Base-by-base conservation (phyloP, 1,284 basidiomycete genomes). In the Filobasidium uniguttulatum region DNA sequence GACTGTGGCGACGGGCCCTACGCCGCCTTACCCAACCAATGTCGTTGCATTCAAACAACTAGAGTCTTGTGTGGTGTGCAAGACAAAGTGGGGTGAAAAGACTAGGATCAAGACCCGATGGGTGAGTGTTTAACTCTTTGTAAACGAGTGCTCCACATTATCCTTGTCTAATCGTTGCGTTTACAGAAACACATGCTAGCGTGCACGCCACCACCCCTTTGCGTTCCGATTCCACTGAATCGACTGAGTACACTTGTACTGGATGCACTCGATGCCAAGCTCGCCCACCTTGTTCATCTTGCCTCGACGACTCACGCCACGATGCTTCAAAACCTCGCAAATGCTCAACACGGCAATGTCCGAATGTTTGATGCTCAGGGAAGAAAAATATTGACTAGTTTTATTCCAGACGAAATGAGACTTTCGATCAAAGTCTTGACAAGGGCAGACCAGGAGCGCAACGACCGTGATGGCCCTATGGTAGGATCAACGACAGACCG, bases 51-150 rank as follows among this genome's bases (percentile, higher is more conserved):
- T 55, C 29, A 55, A 48, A 26, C 43, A 52, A 22, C 23, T 55
- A 20, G 44, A 49, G 5, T 46, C 19, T n/a, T 55, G 54, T 46
- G 47, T 52, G 8, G 50, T 55, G 10, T 55, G 54, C 30, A 47
- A 34, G 19, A 46, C 23, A 23, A 38, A 35, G 25, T 55, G 50
- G 50, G 40, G 36, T 7, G 10, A 26, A 19, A 36, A 50, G 29
- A 45, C 46, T 43, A 49, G 44, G 30, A 31, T 48, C 7, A 55
- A 55, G 44, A 55, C 54, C 23, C 48, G 48, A 52, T 55, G 54
- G 54, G 53, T 54, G 41, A 48, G 53, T 50, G 20, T 14, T 8
- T 19, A 15, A 14, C 10, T 9, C 5, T 29, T 6, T 41, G 19
- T 8, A 12, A 23, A 23, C 5, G 34, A n/a, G 17, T 30, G 28